Base-by-base conservation (phyloP, 1,284 basidiomycete species). In the Peniophora sp. region DNA sequence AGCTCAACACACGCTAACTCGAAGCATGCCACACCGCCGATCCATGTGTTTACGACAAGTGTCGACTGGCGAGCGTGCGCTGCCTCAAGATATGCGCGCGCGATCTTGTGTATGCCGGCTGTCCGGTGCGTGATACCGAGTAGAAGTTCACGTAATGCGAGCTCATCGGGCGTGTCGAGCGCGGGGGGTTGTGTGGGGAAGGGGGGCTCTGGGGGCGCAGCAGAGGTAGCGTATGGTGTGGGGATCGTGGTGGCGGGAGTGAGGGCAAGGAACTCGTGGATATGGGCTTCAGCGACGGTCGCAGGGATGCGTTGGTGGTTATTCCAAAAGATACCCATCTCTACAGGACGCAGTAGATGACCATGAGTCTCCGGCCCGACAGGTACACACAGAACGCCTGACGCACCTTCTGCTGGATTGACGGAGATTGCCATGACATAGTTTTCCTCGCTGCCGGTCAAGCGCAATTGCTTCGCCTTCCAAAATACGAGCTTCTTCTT, bases 401-500 rank as follows among this genome's bases (percentile, higher is more conserved):
- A 62, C 74, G 16, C 50, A 82, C 83, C 83, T 65, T 89, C 84
- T 5, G 84, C 82, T 11, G 79, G 74, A 60, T 78, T 85, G 43
- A 89, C 81, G 55, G 68, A 75, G 39, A 87, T 79, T 11, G 71
- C 69, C 43, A 79, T 69, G 0, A 73, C 75, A 57, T 69, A 87
- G 20, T 67, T 63, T 2, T 61, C 65, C 50, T 77, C 73, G 24
- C 76, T 70, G 10, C 79, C 77, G 6, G 79, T 79, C 34, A 69
- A 63, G 24, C 75, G 65, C 47, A 61, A 64, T 55, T 85, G 82
- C 60, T 89, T 89, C 56, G 74, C 72, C 62, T 81, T 79, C 62
- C 85, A 89, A 58, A 88, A 88, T 0, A 74, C 74, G 58, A 89
- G 49, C 63, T 84, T 86, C 69, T 85, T 88, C 68, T 81, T 79